A percentile compares a stretch with the other conserved stretches of the same genome.
phyloP scores from a whole-genome alignment of 2,329 filamentous ascomycete species.

The Colletotrichum paranaense region DNA sequence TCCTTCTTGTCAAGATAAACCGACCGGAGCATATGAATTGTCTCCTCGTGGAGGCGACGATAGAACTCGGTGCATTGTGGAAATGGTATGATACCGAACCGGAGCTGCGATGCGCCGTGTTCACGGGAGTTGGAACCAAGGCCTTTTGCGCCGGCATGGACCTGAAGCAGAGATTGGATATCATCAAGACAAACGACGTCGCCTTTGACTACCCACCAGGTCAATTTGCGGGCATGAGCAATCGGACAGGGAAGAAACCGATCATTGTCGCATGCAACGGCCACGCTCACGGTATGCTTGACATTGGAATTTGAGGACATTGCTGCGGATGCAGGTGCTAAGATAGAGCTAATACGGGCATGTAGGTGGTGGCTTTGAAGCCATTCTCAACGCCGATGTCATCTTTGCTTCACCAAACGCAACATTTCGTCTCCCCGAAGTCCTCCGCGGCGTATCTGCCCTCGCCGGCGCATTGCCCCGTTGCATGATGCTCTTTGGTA shows the following conservation, averaged over 20 bases:
- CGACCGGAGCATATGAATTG: conserved; percentile 54
- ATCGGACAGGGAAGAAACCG: conserved; percentile 47
- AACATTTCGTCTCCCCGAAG: conserved; percentile 67
- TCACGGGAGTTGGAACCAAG: conserved; percentile 61
- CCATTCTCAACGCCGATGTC: conserved; percentile 61
- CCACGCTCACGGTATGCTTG: conserved; percentile 42
- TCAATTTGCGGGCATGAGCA: conserved; percentile 48
- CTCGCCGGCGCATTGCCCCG: conserved; percentile 68
- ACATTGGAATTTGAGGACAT: conserved; percentile 20
- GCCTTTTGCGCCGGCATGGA: conserved; percentile 67
- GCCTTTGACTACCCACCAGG: conserved; percentile 47
- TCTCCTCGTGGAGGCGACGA: conserved; percentile 48
- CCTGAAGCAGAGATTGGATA: conserved; percentile 57
- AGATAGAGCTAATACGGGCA: neutral
- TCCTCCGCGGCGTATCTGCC: conserved; percentile 67
- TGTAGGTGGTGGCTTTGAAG: conserved; percentile 46
- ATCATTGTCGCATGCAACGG: conserved; percentile 46
- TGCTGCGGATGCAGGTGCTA: too few relatives aligned
- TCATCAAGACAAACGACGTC: conserved; percentile 43
- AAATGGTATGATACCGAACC: conserved; percentile 63
- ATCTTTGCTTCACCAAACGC: conserved; percentile 64
- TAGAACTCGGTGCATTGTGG: conserved; percentile 57
- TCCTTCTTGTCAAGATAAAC: conserved; percentile 58
- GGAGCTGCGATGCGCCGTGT: conserved; percentile 58
- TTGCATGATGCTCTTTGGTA: conserved; percentile 48